Conservation (phyloP, 352 stramenopile species). For the Phytophthora agathidicida region DNA sequence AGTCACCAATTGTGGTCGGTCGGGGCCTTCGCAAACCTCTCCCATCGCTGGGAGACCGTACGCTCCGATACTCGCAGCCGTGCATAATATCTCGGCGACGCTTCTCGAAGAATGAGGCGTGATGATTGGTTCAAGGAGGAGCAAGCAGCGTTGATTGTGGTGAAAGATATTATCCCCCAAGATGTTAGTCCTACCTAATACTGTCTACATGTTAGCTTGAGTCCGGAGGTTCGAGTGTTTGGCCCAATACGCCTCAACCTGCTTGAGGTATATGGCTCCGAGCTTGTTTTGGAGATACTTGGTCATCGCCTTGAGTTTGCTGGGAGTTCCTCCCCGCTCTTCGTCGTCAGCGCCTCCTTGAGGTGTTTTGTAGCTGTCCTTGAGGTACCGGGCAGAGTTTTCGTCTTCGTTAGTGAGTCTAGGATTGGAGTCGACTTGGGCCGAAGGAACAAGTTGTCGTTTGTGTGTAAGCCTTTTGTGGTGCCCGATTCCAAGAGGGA, state of each 20-base stretch:
- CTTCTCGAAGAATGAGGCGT: not conserved
- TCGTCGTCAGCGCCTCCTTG: not conserved
- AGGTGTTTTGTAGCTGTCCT: not conserved
- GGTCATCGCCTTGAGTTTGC: not conserved
- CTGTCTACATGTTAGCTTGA: constrained; percentile 3
- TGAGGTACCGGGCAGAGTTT: not conserved
- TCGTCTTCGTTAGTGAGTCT: not conserved
- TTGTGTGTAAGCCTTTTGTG: not conserved
- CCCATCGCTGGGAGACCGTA: not conserved
- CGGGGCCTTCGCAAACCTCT: not conserved
- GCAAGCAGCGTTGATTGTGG: not conserved
- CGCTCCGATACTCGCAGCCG: not conserved
- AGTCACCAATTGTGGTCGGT: constrained; percentile 35
- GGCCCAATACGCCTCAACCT: not conserved
- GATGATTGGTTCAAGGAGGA: not conserved
- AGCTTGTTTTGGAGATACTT: not conserved
- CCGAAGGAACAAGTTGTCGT: too few species aligned
- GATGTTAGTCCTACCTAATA: not conserved
- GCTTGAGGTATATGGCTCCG: not conserved
- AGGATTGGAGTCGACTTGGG: not conserved
- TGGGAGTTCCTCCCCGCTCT: not conserved
- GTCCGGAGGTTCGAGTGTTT: not conserved
- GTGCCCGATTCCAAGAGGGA: too few species aligned
- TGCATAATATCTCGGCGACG: not conserved
- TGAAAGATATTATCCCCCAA: not conserved